Evolutionary conservation across 768 basidiomycete species (phyloP).

Genomic region (Naematelia encephala): DNA sequence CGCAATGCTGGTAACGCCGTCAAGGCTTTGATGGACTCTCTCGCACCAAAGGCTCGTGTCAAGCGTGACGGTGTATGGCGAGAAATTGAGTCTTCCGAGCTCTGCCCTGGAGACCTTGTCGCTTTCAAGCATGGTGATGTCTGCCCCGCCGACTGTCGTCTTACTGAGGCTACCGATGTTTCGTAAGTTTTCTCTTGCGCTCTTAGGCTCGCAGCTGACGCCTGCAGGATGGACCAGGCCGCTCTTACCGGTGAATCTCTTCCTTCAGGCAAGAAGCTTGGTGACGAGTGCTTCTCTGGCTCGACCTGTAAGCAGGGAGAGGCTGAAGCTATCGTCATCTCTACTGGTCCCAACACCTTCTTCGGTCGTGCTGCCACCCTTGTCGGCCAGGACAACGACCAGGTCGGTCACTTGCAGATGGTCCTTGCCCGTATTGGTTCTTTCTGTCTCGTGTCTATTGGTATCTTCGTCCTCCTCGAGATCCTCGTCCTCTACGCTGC

Average conservation of each 20-base stretch:
- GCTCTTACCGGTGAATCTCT: conserved; percentile 97
- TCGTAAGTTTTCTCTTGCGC: conserved; percentile 54
- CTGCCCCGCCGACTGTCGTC: conserved; percentile 95
- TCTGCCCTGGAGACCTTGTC: conserved; percentile 94
- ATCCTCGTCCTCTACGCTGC: conserved; percentile 90
- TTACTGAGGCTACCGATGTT: conserved; percentile 93
- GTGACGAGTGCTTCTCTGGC: conserved; percentile 97
- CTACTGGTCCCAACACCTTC: conserved; percentile 91
- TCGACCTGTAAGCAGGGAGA: conserved; percentile 99
- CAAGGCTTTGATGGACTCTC: conserved; percentile 98
- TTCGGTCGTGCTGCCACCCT: conserved; percentile 98
- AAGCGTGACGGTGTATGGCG: conserved; percentile 78
- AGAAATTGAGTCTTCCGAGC: conserved; percentile 82
- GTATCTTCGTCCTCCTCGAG: conserved; percentile 90
- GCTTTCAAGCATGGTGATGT: conserved; percentile 99
- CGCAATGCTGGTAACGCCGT: conserved; percentile 96
- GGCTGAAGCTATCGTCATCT: conserved; percentile 97
- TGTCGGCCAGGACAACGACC: conserved; percentile 95
- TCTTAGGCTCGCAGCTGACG: conserved; percentile 1
- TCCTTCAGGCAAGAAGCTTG: conserved; percentile 83
- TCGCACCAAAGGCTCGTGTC: conserved; percentile 94
- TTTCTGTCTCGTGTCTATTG: conserved; percentile 94
- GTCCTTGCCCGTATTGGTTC: conserved; percentile 97
- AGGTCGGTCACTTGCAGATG: conserved; percentile 96
- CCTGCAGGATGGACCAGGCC: conserved; percentile 79